Base-by-base conservation (phyloP, 108 stramenopile species). In the Cylindrotheca closterium region DNA sequence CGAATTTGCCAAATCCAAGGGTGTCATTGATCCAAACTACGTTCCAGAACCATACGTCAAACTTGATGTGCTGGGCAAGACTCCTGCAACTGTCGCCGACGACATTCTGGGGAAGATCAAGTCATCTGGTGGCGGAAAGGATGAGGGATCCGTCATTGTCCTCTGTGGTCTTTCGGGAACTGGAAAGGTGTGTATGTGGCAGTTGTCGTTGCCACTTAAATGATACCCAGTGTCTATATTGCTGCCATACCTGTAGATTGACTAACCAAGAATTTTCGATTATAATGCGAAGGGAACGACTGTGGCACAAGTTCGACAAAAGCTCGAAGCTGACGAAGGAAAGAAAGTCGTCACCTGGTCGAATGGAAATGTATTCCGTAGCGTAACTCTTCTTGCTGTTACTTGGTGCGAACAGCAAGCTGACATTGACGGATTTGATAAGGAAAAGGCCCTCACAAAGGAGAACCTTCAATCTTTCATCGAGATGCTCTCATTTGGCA, bases 331-430 rank as follows among this genome's bases (percentile, higher is more conserved):
- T 4, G 79, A 85, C 37, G 76, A 86, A 56, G 59, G 63, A 5
- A 83, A 86, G 52, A 64, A 79, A 21, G 85, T 89, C 4, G 85
- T 91, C 0, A 76, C 79, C n/a, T 92, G 93, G 93, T 88, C 87
- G 31, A 94, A 94, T 63, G 93, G 93, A 24, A 92, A 94, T 60
- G 77, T 94, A 26, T 94, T 94, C 63, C 90, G 93, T 4, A 77
- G 74, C 52, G 84, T 92, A 0, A 94, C 93, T 7, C 76, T 94
- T 1, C 61, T 94, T 29, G 93, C 93, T 1, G 79, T 83, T 0
- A 92, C 88, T 0, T 90, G 87, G 86, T 90, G 90, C 60, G 90
- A 94, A 77, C 81, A 83, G 55, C 77, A 86, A 10, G 24, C 21
- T 12, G 33, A 78, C 19, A n/a, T 52, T 33, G 79, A 73, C 46